Evolutionary conservation across 768 basidiomycete species (phyloP).

Genomic region (Epithele typhae): DNA sequence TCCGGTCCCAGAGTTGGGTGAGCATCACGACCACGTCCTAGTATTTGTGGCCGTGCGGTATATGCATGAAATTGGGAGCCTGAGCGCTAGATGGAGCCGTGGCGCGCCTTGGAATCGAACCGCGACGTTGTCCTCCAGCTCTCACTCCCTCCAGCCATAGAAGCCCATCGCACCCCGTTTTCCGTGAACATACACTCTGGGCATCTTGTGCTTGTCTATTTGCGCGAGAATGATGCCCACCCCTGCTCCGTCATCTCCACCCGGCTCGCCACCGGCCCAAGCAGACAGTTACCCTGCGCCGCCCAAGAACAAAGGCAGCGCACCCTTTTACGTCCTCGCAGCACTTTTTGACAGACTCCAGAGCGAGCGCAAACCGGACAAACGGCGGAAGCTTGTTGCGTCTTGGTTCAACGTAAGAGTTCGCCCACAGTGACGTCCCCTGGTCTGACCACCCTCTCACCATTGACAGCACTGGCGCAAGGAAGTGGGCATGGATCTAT

Average conservation of each 20-base stretch:
- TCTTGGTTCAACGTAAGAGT: constrained; percentile 84
- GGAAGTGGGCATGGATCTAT: constrained; percentile 83
- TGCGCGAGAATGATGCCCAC: constrained; percentile 34
- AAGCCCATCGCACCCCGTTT: too few relatives aligned
- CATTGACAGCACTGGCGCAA: constrained; percentile 74
- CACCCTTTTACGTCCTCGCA: constrained; percentile 64
- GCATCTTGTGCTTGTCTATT: too few relatives aligned
- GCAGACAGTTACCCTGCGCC: constrained; percentile 43
- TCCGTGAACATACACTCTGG: too few relatives aligned
- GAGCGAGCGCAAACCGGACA: constrained; percentile 68
- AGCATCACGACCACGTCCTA: too few relatives aligned
- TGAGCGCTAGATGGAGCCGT: too few relatives aligned
- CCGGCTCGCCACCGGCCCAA: constrained; percentile 31
- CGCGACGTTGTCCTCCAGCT: too few relatives aligned
- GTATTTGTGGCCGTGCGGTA: too few relatives aligned
- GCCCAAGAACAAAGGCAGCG: constrained; percentile 62
- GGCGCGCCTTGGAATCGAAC: too few relatives aligned
- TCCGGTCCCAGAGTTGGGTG: too few relatives aligned
- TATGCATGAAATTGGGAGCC: too few relatives aligned
- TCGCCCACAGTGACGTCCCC: too few relatives aligned
- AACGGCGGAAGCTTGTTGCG: constrained; percentile 62
- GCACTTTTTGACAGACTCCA: constrained; percentile 75
- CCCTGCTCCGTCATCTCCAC: constrained; percentile 59
- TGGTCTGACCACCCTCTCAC: background rate
- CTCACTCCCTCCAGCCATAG: too few relatives aligned